Evolutionary conservation across 176 grass and related monocot genomes (phyloP), one percentile per base, ranked within the genome.

Genomic region (Oropetium thomaeum): DNA sequence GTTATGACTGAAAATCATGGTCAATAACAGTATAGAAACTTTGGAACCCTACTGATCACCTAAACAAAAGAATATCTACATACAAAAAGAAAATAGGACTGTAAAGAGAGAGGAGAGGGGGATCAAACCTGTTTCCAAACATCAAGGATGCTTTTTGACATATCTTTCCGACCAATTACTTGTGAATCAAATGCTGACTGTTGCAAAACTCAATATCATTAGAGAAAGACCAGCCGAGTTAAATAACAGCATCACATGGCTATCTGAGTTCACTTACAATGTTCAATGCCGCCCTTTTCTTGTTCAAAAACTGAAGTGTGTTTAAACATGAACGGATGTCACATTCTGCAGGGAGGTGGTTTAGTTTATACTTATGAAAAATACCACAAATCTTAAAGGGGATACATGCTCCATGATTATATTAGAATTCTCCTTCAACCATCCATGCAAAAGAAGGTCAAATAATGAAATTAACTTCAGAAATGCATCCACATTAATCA

Each of bases 251-350:
- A 70, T 41, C 75, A 75, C 41, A 52, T 65, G 34, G 51, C 1
- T 47, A 77, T 35, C 17, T 86, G 39, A 81, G n/a, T 60, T 81
- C 51, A 93, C 94, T 93, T 85, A 97, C 94, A 53, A 93, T 85
- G 75, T 87, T 93, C 52, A 97, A 80, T 45, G 81, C 65, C 45
- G 85, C 88, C 9, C 60, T 74, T 81, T 93, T 97, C 84, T 97
- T 97, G 87, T 92, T 85, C 65, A 97, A 73, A 92, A 97, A 97
- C 38, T 97, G 90, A 79, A 97, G 94, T 37, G 94, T 97, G 83
- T 97, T 97, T 78, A 97, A 75, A 66, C 94, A 93, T 83, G 94
- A 93, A 62, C 94, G 88, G 29, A 97, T 93, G 64, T 97, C 94
- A 80, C 90, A 97, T 85, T 97, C 94, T 93, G 86, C 89, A 92